phyloP scores from a whole-genome alignment of 106 monocot genomes.

The Acorus calamus region DNA sequence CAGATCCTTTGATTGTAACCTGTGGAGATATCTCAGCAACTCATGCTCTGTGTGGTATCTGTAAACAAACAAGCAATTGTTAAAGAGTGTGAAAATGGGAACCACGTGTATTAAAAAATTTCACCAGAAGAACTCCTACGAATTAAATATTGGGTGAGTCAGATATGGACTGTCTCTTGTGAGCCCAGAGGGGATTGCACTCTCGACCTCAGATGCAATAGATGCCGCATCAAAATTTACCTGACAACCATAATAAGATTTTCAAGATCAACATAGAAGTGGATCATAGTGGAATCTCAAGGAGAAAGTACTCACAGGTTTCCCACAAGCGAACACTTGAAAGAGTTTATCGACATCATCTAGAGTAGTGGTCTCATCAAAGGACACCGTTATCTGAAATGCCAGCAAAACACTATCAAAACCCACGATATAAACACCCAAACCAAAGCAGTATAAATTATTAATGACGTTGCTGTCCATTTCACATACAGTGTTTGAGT shows the following conservation, averaged over 20 bases:
- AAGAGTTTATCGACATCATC: no score
- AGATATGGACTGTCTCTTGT: slow-evolving; percentile 70
- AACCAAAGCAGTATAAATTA: background rate
- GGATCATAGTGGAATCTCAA: background rate
- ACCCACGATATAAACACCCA: background rate
- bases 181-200: slow-evolving; percentile 64
- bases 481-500: slow-evolving; percentile 68
- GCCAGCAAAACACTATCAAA: background rate
- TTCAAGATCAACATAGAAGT: background rate
- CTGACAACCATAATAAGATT: slow-evolving; percentile 25
- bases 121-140: slow-evolving; percentile 26
- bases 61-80: no score
- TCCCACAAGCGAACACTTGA: no score
- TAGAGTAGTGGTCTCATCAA: no score
- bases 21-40: no score
- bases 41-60: no score
- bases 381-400: slow-evolving; percentile 70
- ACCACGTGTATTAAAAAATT: background rate
- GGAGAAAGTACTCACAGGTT: slow-evolving; percentile 36
- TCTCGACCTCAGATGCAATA: slow-evolving; percentile 63
- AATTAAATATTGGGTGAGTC: slow-evolving; percentile 84
- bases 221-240: slow-evolving; percentile 84
- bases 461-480: background rate
- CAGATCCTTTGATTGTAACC: no score
- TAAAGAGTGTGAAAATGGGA: no score